Conservation (phyloP, 2,329 filamentous ascomycete species). For the Cercospora nicotianae region DNA sequence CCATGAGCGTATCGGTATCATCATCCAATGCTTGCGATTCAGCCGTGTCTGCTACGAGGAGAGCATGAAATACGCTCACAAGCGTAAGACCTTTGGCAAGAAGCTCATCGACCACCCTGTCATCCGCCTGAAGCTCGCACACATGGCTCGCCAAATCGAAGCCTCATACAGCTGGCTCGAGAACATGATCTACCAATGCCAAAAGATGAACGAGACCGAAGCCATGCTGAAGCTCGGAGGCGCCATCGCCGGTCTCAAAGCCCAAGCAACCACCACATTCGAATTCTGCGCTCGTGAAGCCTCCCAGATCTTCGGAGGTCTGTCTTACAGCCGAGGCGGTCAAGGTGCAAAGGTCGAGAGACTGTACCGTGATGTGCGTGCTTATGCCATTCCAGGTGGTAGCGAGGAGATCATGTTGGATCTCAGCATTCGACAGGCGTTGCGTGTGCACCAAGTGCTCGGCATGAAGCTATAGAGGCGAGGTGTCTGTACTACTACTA, state of each 20-base stretch:
- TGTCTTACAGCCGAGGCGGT: constrained; percentile 88
- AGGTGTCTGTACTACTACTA: not conserved
- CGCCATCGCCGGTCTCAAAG: constrained; percentile 90
- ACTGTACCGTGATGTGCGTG: constrained; percentile 89
- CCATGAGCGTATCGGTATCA: constrained; percentile 97
- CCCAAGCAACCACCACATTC: constrained; percentile 89
- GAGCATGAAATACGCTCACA: constrained; percentile 93
- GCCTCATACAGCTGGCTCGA: constrained; percentile 97
- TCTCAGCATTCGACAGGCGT: constrained; percentile 84
- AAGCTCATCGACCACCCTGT: constrained; percentile 91
- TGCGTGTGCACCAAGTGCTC: constrained; percentile 84
- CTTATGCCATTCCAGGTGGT: constrained; percentile 91
- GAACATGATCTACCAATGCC: constrained; percentile 88
- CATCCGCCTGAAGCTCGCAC: constrained; percentile 82
- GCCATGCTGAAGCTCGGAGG: constrained; percentile 95
- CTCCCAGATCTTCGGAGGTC: constrained; percentile 92
- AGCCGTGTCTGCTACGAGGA: constrained; percentile 96
- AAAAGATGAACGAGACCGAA: constrained; percentile 90
- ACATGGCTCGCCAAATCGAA: constrained; percentile 98
- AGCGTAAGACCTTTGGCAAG: constrained; percentile 95
- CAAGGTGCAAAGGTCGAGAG: constrained; percentile 95
- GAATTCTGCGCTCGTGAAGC: constrained; percentile 98
- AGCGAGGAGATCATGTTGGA: constrained; percentile 99
- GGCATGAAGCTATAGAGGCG: constrained; percentile 84
- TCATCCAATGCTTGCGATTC: constrained; percentile 96